Conservation (phyloP, 495 filamentous ascomycete species). For the Aspergillus heteromorphus region DNA sequence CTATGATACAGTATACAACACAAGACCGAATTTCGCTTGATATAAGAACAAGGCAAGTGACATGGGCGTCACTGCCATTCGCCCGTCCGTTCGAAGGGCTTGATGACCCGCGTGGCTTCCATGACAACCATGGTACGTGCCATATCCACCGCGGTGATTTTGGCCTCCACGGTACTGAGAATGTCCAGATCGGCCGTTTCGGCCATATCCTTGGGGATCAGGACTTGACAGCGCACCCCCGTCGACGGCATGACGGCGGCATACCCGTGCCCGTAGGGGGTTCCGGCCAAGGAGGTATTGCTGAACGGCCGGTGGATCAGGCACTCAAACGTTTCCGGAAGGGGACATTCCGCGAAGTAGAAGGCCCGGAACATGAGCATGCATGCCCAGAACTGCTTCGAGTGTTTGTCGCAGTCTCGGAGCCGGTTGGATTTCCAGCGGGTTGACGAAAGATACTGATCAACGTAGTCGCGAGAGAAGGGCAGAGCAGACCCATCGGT, state of each 20-base stretch:
- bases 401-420: constrained; percentile 26
- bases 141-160: constrained; percentile 53
- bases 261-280: constrained; percentile 15
- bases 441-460: constrained; percentile 34
- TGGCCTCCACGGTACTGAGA: constrained; percentile 53
- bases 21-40: neutral
- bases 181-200: constrained; percentile 15
- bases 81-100: constrained; percentile 32
- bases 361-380: constrained; percentile 72
- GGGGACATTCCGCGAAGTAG: constrained; percentile 57
- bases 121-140: constrained; percentile 45
- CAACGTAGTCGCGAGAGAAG: constrained; percentile 54
- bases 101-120: constrained; percentile 43
- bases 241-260: constrained; percentile 27
- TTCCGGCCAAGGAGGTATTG: constrained; percentile 27
- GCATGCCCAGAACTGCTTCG: constrained; percentile 55
- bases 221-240: constrained; percentile 28
- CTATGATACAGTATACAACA: neutral
- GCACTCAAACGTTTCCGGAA: constrained; percentile 61
- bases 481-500: constrained; percentile 49
- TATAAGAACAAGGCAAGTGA: neutral
- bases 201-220: constrained; percentile 27
- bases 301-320: constrained; percentile 34
- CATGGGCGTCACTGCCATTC: constrained; percentile 28
- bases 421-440: constrained; percentile 32